Evolutionary conservation across 192 early-diverging fungal genomes (phyloP), one percentile per base, ranked within the genome.

Genomic region (Paraglomus brasilianum): DNA sequence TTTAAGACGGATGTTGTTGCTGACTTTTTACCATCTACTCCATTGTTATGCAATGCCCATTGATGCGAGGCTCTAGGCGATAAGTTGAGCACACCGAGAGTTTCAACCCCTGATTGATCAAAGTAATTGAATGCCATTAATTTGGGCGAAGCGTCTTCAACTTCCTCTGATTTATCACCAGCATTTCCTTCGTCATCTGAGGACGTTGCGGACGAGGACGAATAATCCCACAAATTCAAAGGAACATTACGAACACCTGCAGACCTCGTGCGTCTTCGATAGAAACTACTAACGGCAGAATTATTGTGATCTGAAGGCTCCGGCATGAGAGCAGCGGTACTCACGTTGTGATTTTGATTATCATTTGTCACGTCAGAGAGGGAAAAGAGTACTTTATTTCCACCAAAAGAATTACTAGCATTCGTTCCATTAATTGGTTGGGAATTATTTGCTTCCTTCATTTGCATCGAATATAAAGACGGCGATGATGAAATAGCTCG

Each of bases 81-180:
- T n/a, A 66, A 39, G 39, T 66, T 66, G 10, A 66, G 39, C 5
- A 66, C 36, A 14, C 64, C 64, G 8, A 40, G 38, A 8, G 48
- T 66, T 49, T 66, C 51, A 17, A 36, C 44, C 1, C 64, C 64
- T 39, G 9, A 11, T 51, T 49, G 36, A 39, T 66, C 64, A 17
- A 50, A n/a, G 22, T 66, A 66, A 39, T 66, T 48, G 24, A 66
- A 66, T 39, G 64, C 19, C 64, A 66, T 51, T 10, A 66, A 21
- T 4, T 45, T 36, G 47, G 63, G 44, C 13, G 64, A 66, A 66
- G n/a, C n/a, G n/a, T n/a, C n/a, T n/a, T n/a, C n/a, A n/a, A n/a
- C n/a, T n/a, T n/a, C n/a, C n/a, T 63, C 1, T 21, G 21, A 4
- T 14, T 39, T 19, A 19, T 63, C 43, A 2, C 22, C 36, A 4